Evolutionary conservation across 352 stramenopile genomes (phyloP).

Genomic region (Phytopythium montanum): DNA sequence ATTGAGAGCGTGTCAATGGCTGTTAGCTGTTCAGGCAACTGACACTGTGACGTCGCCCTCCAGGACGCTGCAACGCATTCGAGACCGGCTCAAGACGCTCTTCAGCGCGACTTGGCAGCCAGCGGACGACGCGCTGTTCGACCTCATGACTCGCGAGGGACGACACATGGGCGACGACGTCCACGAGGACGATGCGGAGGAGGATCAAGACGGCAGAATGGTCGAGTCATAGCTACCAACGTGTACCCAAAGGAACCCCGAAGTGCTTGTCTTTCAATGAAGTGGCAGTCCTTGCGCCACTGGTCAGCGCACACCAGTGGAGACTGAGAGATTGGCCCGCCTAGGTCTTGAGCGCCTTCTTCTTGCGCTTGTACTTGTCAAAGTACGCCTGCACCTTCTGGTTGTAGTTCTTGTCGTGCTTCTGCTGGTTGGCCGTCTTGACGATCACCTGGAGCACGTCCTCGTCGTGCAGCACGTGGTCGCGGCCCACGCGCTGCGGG

Average conservation of each 20-base stretch:
- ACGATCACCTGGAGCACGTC: slow-evolving; percentile 98
- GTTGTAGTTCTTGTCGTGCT: slow-evolving; percentile 97
- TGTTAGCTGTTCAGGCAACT: slow-evolving; percentile 4
- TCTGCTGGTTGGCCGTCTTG: slow-evolving; percentile 98
- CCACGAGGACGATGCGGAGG: not conserved
- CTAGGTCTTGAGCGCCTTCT: slow-evolving; percentile 92
- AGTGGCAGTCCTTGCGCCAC: too few species aligned
- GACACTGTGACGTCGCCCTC: not conserved
- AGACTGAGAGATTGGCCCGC: not conserved
- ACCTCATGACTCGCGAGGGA: not conserved
- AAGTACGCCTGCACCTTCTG: slow-evolving; percentile 94
- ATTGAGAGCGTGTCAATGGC: not conserved
- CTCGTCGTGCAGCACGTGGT: slow-evolving; percentile 96
- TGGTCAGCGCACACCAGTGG: not conserved
- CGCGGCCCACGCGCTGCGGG: slow-evolving; percentile 94
- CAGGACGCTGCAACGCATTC: slow-evolving; percentile 62
- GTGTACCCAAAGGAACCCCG: not conserved
- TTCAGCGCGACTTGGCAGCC: slow-evolving; percentile 45
- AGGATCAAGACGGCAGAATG: not conserved
- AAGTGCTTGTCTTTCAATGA: not conserved
- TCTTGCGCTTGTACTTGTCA: slow-evolving; percentile 96
- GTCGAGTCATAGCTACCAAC: not conserved
- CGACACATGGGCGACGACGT: not conserved
- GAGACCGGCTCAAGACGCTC: slow-evolving; percentile 48
- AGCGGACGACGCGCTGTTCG: slow-evolving; percentile 48